Evolutionary conservation across 108 stramenopile genomes (phyloP).

Genomic region (Cyclotella atomus): DNA sequence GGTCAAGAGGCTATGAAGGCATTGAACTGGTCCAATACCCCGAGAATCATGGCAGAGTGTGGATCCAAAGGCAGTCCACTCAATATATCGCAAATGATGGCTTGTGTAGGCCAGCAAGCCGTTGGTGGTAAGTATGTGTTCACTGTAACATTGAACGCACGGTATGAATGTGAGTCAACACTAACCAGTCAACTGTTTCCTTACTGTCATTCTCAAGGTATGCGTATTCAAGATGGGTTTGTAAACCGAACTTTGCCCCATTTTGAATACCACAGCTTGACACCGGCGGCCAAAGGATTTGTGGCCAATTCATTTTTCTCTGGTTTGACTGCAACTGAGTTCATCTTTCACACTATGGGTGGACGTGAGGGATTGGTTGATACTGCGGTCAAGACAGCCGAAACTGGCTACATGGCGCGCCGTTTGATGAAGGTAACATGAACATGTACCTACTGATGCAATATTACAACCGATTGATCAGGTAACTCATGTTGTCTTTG

Average conservation of each 20-base stretch:
- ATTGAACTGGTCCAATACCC: constrained; percentile 86
- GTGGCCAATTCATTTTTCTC: constrained; percentile 96
- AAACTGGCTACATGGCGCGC: constrained; percentile 99
- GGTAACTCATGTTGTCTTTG: not conserved
- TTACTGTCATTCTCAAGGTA: too few species aligned
- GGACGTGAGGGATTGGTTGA: constrained; percentile 99
- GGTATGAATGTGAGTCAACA: too few species aligned
- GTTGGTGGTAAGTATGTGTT: constrained; percentile 98
- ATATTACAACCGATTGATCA: too few species aligned
- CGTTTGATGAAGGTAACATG: constrained; percentile 92
- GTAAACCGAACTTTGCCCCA: constrained; percentile 95
- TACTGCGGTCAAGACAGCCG: constrained; percentile 99
- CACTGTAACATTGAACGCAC: too few species aligned
- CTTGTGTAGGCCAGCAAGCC: constrained; percentile 98
- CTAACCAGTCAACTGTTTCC: too few species aligned
- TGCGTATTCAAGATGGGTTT: constrained; percentile 98
- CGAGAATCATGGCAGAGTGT: constrained; percentile 97
- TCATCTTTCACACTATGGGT: constrained; percentile 99
- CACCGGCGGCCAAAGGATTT: constrained; percentile 96
- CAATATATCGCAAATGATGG: constrained; percentile 99
- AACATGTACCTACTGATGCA: too few species aligned
- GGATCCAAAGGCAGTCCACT: constrained; percentile 98
- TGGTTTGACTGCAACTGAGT: constrained; percentile 98
- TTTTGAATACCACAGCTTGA: constrained; percentile 86
- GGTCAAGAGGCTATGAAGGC: constrained; percentile 95